Percentiles rank a stretch among this genome's conserved stretches.
These are phyloP conservation scores for Carex pumila DNA, from an alignment of 176 grass and related monocot genomes.

Conservation along the genomic window DNA sequence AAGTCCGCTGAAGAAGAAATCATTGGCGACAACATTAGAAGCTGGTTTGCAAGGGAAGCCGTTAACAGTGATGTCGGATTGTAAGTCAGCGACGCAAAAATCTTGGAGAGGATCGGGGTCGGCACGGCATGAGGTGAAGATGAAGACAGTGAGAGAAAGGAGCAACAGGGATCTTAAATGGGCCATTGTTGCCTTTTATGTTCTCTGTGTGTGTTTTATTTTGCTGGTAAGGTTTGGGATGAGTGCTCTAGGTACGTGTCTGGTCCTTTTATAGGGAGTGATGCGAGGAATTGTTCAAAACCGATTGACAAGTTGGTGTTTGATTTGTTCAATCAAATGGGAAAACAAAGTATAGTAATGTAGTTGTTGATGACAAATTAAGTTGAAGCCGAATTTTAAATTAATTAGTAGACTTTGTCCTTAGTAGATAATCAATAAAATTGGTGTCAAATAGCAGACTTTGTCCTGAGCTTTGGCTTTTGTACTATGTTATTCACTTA, in stretches of 20 bases:
- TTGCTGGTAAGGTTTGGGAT: not conserved
- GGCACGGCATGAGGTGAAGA: constrained; percentile 19
- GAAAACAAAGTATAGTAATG: not conserved
- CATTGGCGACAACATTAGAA: constrained; percentile 14
- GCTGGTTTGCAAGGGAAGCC: constrained; percentile 48
- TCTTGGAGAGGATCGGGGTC: constrained; percentile 67
- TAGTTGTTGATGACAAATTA: not conserved
- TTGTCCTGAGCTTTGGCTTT: no score
- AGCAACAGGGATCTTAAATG: not conserved
- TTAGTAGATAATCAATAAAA: no score
- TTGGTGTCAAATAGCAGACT: no score
- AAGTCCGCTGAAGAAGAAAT: constrained; percentile 50
- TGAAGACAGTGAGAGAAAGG: not conserved
- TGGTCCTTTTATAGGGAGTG: not conserved
- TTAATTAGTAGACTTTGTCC: no score
- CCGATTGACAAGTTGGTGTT: not conserved
- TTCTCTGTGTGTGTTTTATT: not conserved
- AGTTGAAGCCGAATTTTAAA: no score
- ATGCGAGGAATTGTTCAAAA: not conserved
- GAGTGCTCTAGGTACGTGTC: not conserved
- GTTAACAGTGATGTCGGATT: not conserved
- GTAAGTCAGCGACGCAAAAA: constrained; percentile 41
- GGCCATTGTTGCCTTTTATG: not conserved
- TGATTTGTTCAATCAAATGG: not conserved
- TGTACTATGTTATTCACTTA: no score